phyloP scores from a whole-genome alignment of 805 yeast species.

The Cephaloascus fragrans region DNA sequence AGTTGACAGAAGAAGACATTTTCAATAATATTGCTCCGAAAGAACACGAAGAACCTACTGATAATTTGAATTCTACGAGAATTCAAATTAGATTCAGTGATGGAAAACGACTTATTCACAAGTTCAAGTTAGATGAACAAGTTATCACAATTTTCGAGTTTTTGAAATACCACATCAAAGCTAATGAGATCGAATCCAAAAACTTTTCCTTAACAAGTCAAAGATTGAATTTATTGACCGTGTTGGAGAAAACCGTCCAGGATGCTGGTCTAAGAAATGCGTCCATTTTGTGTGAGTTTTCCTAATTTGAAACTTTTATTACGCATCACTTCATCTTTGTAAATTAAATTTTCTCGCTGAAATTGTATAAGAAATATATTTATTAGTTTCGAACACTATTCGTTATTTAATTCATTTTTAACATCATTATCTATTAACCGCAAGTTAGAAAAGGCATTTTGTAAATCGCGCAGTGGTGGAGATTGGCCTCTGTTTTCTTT shows the following conservation, averaged over 20 bases:
- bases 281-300: constrained; percentile 55
- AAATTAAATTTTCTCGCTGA: no score
- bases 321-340: no score
- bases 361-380: no score
- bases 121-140: constrained; percentile 49
- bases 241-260: constrained; percentile 47
- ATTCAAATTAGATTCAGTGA: constrained; percentile 84
- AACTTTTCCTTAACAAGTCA: constrained; percentile 49
- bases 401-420: no score
- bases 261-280: constrained; percentile 80
- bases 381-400: no score
- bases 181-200: constrained; percentile 26
- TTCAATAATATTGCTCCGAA: constrained; percentile 40
- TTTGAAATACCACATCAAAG: constrained; percentile 49
- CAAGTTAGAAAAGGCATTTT: no score
- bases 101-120: constrained; percentile 73
- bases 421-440: no score
- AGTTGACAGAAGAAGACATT: constrained; percentile 26
- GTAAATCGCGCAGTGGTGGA: no score
- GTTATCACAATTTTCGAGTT: constrained; percentile 55
- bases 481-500: no score
- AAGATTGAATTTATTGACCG: constrained; percentile 45
- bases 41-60: constrained; percentile 55
- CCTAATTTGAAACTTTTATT: no score
- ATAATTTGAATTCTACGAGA: constrained; percentile 44